Evolutionary conservation across 1,139 yeast genomes (phyloP).

Genomic region (Lodderomyces oxycetoniae): DNA sequence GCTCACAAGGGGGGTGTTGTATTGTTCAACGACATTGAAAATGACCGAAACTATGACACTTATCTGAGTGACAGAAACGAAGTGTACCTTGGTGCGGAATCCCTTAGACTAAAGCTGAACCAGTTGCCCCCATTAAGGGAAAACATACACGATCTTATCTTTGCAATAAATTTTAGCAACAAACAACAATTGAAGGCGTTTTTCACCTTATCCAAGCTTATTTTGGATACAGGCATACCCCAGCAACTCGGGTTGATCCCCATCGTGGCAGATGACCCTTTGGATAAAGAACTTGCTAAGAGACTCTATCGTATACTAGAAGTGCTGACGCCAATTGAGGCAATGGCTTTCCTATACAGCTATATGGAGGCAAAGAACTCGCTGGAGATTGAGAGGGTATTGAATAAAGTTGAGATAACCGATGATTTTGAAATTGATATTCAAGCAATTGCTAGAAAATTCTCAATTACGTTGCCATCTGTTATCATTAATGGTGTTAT

Average conservation of each 20-base stretch:
- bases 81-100: slow-evolving; percentile 29
- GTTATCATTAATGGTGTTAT: slow-evolving; percentile 74
- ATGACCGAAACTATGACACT: slow-evolving; percentile 49
- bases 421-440: slow-evolving; percentile 23
- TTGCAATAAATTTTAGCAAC: slow-evolving; percentile 62
- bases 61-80: slow-evolving; percentile 42
- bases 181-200: slow-evolving; percentile 44
- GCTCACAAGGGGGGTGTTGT: slow-evolving; percentile 44
- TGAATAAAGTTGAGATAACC: slow-evolving; percentile 20
- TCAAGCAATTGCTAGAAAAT: slow-evolving; percentile 21
- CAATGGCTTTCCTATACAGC: slow-evolving; percentile 40
- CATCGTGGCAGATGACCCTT: slow-evolving; percentile 28
- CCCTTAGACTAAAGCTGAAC: slow-evolving; percentile 39
- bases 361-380: slow-evolving; percentile 25
- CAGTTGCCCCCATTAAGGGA: slow-evolving; percentile 67
- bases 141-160: slow-evolving; percentile 71
- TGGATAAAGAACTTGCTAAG: slow-evolving; percentile 28
- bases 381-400: slow-evolving; percentile 23
- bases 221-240: slow-evolving; percentile 59
- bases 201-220: slow-evolving; percentile 45
- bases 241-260: slow-evolving; percentile 83
- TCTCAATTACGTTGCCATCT: slow-evolving; percentile 45
- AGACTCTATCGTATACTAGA: slow-evolving; percentile 32
- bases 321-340: slow-evolving; percentile 30
- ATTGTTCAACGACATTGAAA: slow-evolving; percentile 74